Evolutionary conservation across 2,329 filamentous ascomycete genomes (phyloP), one percentile per base, ranked within the genome.

Genomic region (Penicillium sp.): DNA sequence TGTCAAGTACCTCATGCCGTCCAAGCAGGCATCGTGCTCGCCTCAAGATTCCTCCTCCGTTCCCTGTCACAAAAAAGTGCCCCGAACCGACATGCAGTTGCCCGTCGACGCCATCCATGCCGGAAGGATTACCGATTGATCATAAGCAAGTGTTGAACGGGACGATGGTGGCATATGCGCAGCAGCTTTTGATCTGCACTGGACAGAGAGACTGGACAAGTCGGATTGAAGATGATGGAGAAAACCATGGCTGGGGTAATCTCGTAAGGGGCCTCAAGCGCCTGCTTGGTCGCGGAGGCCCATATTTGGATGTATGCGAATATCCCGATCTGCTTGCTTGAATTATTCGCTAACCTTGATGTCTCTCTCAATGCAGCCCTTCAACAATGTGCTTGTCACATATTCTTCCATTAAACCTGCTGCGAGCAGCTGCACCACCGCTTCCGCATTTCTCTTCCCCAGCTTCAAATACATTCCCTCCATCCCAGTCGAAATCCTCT

Each of bases 101-200:
- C 73, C 83, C 86, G n/a, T 75, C 83, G 1, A 87, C 88, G 68
- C 87, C 88, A 12, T 86, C 89, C 0, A 81, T 88, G 76, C 87
- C 88, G 1, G 75, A 81, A 7, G 86, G 84, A 3, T 79, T 95
- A 15, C 84, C 87, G 22, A 92, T 97, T 51, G 92, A 97, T 69
- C 81, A 82, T 64, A 81, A 84, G 57, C 83, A 83, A 37, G 80
- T 82, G 18, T 77, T 97, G 42, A 87, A 89, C 68, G 89, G 89
- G 12, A 88, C 89, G 6, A 92, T 96, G 75, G 81, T 88, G 2
- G 79, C 82, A 1, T 96, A 96, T 70, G 81, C 86, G 1, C 88
- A 95, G 73, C 92, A 97, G 64, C 83, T 97, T 3, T 74, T 97
- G 9, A 81, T 97, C 14, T 92, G 89, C 59, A 96, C 92, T 0